Evolutionary conservation across 306 rosid genomes (phyloP).

Genomic region (Acacia melanoxylon): DNA sequence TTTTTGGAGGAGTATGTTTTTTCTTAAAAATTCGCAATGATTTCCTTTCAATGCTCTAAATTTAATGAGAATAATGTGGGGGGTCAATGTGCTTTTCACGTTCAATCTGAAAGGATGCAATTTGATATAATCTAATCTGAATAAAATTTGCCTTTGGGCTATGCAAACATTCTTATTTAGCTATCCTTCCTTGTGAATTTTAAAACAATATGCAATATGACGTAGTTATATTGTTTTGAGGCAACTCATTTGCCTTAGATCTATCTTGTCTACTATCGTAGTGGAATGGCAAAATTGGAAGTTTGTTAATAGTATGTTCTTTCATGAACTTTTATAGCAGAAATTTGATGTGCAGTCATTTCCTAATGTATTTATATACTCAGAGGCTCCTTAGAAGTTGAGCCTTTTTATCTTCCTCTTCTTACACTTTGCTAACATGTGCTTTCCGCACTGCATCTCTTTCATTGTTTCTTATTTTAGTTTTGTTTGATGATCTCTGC

Average conservation of each 20-base stretch:
- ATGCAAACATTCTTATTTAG: slow-evolving; percentile 7
- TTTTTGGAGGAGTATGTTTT: not conserved
- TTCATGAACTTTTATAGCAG: not conserved
- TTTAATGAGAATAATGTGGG: not conserved
- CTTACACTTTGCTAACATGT: slow-evolving; percentile 1
- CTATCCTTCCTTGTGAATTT: slow-evolving; percentile 1
- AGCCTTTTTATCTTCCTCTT: not conserved
- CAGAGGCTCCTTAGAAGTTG: not conserved
- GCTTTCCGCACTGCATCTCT: not conserved
- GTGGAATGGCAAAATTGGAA: not conserved
- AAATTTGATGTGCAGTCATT: not conserved
- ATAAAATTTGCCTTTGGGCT: not conserved
- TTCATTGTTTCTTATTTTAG: slow-evolving; percentile 3
- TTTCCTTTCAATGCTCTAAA: slow-evolving; percentile 6
- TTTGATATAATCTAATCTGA: slow-evolving; percentile 4
- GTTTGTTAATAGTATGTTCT: not conserved
- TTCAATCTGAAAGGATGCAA: slow-evolving; percentile 4
- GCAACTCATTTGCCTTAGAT: not conserved
- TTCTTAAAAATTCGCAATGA: not conserved
- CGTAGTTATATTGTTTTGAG: not conserved
- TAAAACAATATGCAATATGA: slow-evolving; percentile 1
- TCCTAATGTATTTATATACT: not conserved
- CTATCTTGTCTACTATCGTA: not conserved
- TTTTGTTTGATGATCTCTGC: not conserved
- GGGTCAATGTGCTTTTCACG: slow-evolving; percentile 11